Base-by-base conservation (phyloP, 2,329 filamentous ascomycete species). In the Alternaria brassicae region DNA sequence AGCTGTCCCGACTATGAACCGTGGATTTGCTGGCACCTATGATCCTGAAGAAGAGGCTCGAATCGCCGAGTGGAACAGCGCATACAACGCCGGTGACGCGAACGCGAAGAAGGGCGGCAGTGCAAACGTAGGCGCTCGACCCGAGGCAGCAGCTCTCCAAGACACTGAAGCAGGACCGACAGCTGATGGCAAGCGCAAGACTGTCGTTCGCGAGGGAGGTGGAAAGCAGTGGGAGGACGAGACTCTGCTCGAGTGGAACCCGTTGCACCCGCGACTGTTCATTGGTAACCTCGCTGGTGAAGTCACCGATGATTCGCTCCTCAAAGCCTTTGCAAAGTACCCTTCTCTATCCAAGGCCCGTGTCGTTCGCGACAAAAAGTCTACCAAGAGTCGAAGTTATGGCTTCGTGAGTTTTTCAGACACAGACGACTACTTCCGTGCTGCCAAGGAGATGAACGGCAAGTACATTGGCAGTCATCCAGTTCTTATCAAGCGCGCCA, bases 401-500 rank as follows among this genome's bases (percentile, higher is more conserved):
- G 95, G 95, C 3, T 99, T 99, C 74, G 93, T 99, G 56, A 95
- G 92, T 78, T 98, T 99, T 80, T 90, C 89, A 71, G 91, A 97
- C 74, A 91, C 93, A 28, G 95, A 99, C 77, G 93, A 97, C 73
- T 98, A 96, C 77, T 98, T 99, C 83, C 88, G 92, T 72, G 94
- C 95, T 2, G 94, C 93, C 71, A 93, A 95, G 81, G 94, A 98
- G 81, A 98, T 98, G 95, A 91, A 97, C 73, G 93, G 93, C 70
- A 98, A 99, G 81, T 99, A 99, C 80, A 98, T 99, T 75, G 94
- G 96, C 72, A 97, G 93, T 77, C 95, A 98, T 78, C 95, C 95
- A 0, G 91, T 97, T 27, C 83, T 91, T 25, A 86, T 98, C 67
- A 89, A 91, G 78, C 91, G 95, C 77, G 92, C 91, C 66, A 96